Base-by-base conservation (phyloP, 1,139 yeast species). In the Candida neerlandica region DNA sequence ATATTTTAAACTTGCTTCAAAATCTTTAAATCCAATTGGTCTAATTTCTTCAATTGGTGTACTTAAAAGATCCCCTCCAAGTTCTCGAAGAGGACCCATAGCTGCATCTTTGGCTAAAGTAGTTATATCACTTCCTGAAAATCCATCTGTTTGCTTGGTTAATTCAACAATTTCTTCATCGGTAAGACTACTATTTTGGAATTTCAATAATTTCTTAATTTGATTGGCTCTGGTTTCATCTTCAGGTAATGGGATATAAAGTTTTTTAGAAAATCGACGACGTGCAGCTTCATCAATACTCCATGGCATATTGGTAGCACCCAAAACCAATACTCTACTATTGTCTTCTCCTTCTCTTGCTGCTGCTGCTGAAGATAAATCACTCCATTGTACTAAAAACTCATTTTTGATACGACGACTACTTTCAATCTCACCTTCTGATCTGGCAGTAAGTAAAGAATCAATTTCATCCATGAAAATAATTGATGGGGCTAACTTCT, bases 241-340 rank as follows among this genome's bases (percentile, higher is more conserved):
- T 65, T 94, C 99, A 0, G 99, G 99, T 49, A 94, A 73, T 2
- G 99, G 99, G 49, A 94, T 94, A 66, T 94, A 92, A 64, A 91
- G 97, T 49, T 98, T 75, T 56, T 96, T 80, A 5, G 89, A 97
- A 71, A 94, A 94, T 58, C 99, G 80, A 65, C 99, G 80, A 61
- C 99, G 76, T 0, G 99, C 99, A 2, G 99, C 99, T 65, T 95
- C 99, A 68, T 94, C 99, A 54, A 94, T 92, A 3, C 91, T 87
- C 99, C 99, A 94, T 0, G 99, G 99, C 56, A 94, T 69, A 65
- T 94, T 94, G 0, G 99, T 94, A 1, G 99, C 99, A 0, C 98
- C 99, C 38, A 94, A 73, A 3, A 94, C 96, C 30, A 94, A 76
- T 3, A 94, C 99, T 49, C 98, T 74, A 40, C 84, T 84, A 32